phyloP scores from a whole-genome alignment of 805 yeast genomes.

The Cyberlindnera nakhonratchasimensis region DNA sequence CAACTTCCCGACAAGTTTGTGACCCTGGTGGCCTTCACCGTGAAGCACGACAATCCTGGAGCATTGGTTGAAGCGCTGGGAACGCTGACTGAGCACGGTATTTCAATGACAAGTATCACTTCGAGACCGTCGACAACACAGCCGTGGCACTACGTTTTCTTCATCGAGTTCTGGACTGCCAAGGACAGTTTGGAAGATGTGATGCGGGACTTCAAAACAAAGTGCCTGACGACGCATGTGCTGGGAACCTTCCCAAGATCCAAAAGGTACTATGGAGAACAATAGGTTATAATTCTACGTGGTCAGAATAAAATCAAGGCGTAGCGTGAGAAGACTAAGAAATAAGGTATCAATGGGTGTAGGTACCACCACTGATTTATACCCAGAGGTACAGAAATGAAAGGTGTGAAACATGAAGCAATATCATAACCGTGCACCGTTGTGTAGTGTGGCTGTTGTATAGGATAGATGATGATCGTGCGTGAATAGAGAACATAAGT shows the following conservation, averaged over 20 bases:
- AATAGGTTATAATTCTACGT: too few relatives aligned
- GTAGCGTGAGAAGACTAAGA: too few relatives aligned
- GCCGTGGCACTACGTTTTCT: conserved; percentile 82
- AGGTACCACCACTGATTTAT: too few relatives aligned
- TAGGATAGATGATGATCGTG: too few relatives aligned
- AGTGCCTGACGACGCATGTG: conserved; percentile 48
- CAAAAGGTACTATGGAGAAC: conserved; percentile 16
- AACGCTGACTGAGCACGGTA: conserved; percentile 48
- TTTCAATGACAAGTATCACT: conserved; percentile 68
- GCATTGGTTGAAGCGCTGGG: conserved; percentile 64
- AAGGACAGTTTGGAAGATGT: conserved; percentile 31
- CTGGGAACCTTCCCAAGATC: conserved; percentile 30
- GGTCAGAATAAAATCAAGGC: too few relatives aligned
- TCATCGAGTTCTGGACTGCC: conserved; percentile 61
- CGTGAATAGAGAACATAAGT: too few relatives aligned
- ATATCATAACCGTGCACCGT: neutral
- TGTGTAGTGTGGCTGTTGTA: neutral
- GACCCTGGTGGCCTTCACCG: conserved; percentile 62
- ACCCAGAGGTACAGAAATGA: neutral
- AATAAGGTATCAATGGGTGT: too few relatives aligned
- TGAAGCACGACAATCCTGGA: conserved; percentile 67
- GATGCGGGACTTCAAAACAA: conserved; percentile 41
- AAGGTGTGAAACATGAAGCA: neutral
- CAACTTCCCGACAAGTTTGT: conserved; percentile 26
- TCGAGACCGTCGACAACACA: conserved; percentile 69